Evolutionary conservation across 1,284 basidiomycete species (phyloP).

Genomic region (Porphyrellus sp.): DNA sequence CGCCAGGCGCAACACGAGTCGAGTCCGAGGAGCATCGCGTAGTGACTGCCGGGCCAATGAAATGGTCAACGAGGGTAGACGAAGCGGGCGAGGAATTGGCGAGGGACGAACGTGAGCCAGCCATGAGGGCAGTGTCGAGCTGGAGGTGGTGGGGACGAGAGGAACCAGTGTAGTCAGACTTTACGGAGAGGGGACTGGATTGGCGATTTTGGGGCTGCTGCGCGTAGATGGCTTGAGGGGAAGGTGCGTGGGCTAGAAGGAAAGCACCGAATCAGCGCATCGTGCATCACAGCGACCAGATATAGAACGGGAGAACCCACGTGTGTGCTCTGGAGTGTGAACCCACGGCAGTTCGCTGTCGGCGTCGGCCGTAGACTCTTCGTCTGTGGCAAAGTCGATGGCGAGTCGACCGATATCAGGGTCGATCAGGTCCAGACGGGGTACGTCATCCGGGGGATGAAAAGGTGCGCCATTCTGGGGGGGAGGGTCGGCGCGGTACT

Average conservation of each 20-base stretch:
- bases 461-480: slow-evolving; percentile 33
- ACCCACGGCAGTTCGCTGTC: slow-evolving; percentile 66
- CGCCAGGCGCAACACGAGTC: slow-evolving; percentile 45
- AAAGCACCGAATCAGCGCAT: slow-evolving; percentile 30
- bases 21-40: slow-evolving; percentile 57
- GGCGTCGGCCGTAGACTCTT: slow-evolving; percentile 40
- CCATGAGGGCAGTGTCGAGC: slow-evolving; percentile 44
- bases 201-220: slow-evolving; percentile 34
- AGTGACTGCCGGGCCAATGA: slow-evolving; percentile 26
- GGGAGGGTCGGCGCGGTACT: slow-evolving; percentile 50
- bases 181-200: slow-evolving; percentile 35
- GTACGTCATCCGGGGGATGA: slow-evolving; percentile 21
- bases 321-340: slow-evolving; percentile 38
- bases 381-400: slow-evolving; percentile 50
- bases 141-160: slow-evolving; percentile 46
- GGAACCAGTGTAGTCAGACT: slow-evolving; percentile 26
- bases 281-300: slow-evolving; percentile 27
- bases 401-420: slow-evolving; percentile 49
- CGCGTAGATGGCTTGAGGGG: slow-evolving; percentile 24
- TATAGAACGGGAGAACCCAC: slow-evolving; percentile 32
- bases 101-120: slow-evolving; percentile 38
- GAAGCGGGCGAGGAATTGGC: slow-evolving; percentile 53
- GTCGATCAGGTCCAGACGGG: slow-evolving; percentile 53
- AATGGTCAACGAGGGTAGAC: slow-evolving; percentile 48
- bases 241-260: slow-evolving; percentile 26